Conservation (phyloP, 345 rosid species). For the Mallotus nudiflorus region DNA sequence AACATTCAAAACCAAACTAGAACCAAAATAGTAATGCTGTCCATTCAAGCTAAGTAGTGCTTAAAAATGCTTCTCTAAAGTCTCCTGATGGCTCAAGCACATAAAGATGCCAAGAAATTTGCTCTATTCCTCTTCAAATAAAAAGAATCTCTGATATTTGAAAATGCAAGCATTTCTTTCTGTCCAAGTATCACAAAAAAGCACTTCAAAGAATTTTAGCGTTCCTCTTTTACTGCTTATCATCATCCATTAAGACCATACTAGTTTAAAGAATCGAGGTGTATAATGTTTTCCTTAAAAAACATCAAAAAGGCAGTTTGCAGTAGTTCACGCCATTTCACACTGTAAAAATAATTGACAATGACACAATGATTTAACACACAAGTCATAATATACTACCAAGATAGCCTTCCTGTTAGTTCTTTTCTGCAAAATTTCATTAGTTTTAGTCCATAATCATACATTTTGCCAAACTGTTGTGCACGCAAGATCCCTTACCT, state of each 20-base stretch:
- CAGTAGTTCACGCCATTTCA: neutral
- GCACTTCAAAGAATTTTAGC: neutral
- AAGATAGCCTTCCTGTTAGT: too few species aligned
- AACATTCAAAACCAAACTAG: neutral
- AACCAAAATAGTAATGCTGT: too few species aligned
- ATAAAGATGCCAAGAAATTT: too few species aligned
- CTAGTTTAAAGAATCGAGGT: neutral
- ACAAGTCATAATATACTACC: neutral
- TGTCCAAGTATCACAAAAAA: neutral
- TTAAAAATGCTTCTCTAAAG: too few species aligned
- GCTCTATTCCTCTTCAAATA: too few species aligned
- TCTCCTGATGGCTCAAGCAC: too few species aligned
- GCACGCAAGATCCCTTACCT: neutral
- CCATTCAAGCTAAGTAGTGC: too few species aligned
- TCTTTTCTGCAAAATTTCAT: neutral
- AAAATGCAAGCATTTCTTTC: too few species aligned
- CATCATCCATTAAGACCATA: neutral
- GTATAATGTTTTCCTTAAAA: neutral
- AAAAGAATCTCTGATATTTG: too few species aligned
- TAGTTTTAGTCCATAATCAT: neutral
- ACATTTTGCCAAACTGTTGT: neutral
- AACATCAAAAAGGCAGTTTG: neutral
- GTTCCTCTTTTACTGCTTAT: neutral
- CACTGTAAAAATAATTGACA: neutral
- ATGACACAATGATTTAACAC: neutral